These are phyloP conservation scores for Bacidia rubella DNA, from an alignment of 495 filamentous ascomycete genomes.

Conservation along the genomic window DNA sequence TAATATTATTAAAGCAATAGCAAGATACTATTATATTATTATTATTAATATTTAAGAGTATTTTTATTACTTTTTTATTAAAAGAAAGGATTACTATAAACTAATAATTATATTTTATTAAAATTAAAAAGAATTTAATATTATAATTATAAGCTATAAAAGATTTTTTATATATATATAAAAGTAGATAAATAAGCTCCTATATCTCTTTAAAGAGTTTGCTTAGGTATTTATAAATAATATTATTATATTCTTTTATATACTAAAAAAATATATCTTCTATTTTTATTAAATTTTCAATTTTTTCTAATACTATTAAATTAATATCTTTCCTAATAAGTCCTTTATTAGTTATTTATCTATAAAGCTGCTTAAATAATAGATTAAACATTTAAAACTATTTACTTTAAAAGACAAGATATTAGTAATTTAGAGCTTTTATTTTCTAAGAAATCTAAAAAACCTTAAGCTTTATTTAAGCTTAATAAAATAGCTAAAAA, in stretches of 20 bases:
- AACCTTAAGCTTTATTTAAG: conserved; percentile 1
- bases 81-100: neutral
- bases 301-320: neutral
- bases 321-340: neutral
- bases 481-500: conserved; percentile 1
- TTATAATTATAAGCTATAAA: conserved; percentile 5
- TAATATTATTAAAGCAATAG: neutral
- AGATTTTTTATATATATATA: neutral
- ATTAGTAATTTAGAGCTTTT: neutral
- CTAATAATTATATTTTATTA: neutral
- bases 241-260: conserved; percentile 3
- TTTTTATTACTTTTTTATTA: conserved; percentile 7
- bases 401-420: conserved; percentile 3
- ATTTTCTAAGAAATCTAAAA: neutral
- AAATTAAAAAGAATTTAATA: neutral
- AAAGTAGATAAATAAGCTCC: neutral
- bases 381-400: neutral
- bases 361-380: neutral
- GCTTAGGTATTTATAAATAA: conserved; percentile 1
- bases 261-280: neutral
- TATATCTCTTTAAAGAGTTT: neutral
- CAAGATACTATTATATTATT: neutral
- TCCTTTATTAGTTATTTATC: conserved; percentile 2
- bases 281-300: neutral
- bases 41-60: neutral